A percentile compares a stretch with the other conserved stretches of the same genome.
These are phyloP conservation scores for Acanthamoeba rhysodes DNA, from an alignment of 208 protist species.

Conservation along the genomic window DNA sequence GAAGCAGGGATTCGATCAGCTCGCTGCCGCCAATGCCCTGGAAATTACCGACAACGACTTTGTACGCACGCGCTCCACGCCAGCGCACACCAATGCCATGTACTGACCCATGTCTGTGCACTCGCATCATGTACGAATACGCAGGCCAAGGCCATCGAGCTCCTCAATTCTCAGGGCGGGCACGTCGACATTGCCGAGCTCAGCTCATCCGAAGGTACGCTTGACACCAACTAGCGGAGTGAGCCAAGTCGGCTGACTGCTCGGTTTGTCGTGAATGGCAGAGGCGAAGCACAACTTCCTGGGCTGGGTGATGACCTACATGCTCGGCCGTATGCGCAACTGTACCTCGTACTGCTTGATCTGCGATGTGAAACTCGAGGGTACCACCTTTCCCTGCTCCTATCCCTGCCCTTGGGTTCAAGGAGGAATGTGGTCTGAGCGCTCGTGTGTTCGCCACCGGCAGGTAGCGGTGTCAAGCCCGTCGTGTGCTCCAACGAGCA, in stretches of 20 bases:
- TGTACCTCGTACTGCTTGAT: slow-evolving; percentile 38
- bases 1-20: slow-evolving; percentile 54
- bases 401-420: too few species aligned
- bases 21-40: slow-evolving; percentile 45
- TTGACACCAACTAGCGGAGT: neutral
- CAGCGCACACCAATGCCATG: neutral
- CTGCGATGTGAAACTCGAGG: slow-evolving; percentile 48
- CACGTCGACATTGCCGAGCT: neutral
- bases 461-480: slow-evolving; percentile 53
- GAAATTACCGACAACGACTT: slow-evolving; percentile 41
- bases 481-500: slow-evolving; percentile 29
- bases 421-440: too few species aligned
- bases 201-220: neutral
- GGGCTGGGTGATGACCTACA: slow-evolving; percentile 60
- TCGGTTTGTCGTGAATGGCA: neutral
- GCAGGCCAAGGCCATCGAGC: neutral
- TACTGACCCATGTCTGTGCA: neutral
- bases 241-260: neutral
- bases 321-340: slow-evolving; percentile 64
- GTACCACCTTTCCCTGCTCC: neutral
- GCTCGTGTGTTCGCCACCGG: too few species aligned
- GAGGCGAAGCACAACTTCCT: slow-evolving; percentile 69
- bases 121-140: neutral
- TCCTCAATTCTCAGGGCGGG: neutral
- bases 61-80: neutral